A percentile compares a stretch with the other conserved stretches of the same genome.
These are phyloP conservation scores for Cercospora sesami DNA, from an alignment of 2,329 filamentous ascomycete genomes.

Conservation along the genomic window DNA sequence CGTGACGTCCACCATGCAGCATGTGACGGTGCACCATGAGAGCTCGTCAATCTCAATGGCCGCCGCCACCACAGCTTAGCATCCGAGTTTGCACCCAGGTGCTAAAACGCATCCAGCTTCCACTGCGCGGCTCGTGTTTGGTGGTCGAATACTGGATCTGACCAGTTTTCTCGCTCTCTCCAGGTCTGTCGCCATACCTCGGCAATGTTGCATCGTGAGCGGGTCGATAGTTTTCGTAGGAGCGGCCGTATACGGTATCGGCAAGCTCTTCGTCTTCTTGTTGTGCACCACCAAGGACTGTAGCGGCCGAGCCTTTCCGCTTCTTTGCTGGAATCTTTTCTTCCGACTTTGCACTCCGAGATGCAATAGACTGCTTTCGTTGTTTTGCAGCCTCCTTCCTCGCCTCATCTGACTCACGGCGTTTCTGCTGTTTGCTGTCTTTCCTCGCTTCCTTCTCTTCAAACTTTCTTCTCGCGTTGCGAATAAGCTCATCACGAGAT, in stretches of 20 bases:
- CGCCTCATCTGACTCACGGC: constrained; percentile 42
- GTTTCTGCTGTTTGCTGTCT: constrained; percentile 54
- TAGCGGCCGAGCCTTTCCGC: constrained; percentile 22
- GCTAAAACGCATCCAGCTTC: constrained; percentile 55
- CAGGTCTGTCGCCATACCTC: constrained; percentile 28
- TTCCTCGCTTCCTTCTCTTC: constrained; percentile 61
- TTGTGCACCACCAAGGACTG: constrained; percentile 20
- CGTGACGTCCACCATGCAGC: neutral
- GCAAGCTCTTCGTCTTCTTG: constrained; percentile 16
- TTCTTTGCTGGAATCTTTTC: constrained; percentile 28
- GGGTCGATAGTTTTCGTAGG: constrained; percentile 33
- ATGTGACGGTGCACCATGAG: constrained; percentile 1
- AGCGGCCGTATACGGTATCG: constrained; percentile 17
- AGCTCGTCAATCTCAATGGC: neutral
- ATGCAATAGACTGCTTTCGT: constrained; percentile 45
- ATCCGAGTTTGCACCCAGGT: constrained; percentile 59
- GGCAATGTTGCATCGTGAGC: constrained; percentile 30
- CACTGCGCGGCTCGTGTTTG: constrained; percentile 15
- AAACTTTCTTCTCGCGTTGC: constrained; percentile 58
- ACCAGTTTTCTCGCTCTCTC: constrained; percentile 31
- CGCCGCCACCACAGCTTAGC: constrained; percentile 48
- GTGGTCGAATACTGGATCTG: constrained; percentile 15
- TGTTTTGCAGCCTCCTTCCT: constrained; percentile 48
- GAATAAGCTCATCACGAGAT: constrained; percentile 57
- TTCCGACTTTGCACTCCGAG: constrained; percentile 29